A percentile compares a stretch with the other conserved stretches of the same genome.
Evolutionary conservation across 768 basidiomycete genomes (phyloP).

Genomic region (Amanita exitialis): DNA sequence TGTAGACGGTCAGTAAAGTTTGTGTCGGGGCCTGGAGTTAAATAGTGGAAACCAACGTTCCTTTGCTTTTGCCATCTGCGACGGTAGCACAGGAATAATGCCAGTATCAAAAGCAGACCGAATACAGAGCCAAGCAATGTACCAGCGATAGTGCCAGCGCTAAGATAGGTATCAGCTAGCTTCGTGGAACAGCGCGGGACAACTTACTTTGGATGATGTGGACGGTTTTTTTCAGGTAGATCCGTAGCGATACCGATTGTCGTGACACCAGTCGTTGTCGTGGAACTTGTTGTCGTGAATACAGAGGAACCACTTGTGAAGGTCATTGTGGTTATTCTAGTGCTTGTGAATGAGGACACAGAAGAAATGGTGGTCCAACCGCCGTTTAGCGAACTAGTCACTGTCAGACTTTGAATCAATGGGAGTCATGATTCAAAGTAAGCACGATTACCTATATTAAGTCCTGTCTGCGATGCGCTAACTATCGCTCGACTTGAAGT

Average conservation of each 20-base stretch:
- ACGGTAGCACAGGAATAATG: neutral
- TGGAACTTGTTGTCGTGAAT: neutral
- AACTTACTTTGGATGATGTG: neutral
- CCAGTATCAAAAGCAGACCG: neutral
- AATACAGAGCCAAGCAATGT: neutral
- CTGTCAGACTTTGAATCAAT: neutral
- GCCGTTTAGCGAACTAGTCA: neutral
- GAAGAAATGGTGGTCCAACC: neutral
- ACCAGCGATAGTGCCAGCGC: neutral
- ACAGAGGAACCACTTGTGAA: neutral
- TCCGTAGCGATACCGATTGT: neutral
- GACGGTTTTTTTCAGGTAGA: neutral
- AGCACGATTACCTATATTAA: neutral
- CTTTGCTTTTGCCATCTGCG: neutral
- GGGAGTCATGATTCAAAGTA: neutral
- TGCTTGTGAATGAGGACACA: neutral
- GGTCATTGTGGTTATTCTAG: neutral
- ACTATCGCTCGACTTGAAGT: neutral
- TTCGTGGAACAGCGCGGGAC: neutral
- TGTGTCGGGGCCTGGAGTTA: neutral
- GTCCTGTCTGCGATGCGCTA: neutral
- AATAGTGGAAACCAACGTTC: neutral
- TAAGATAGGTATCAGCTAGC: neutral
- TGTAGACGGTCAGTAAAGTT: neutral
- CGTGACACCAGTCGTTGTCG: neutral